Evolutionary conservation across 345 rosid genomes (phyloP), one percentile per base, ranked within the genome.

Genomic region (Lepidium sativum): DNA sequence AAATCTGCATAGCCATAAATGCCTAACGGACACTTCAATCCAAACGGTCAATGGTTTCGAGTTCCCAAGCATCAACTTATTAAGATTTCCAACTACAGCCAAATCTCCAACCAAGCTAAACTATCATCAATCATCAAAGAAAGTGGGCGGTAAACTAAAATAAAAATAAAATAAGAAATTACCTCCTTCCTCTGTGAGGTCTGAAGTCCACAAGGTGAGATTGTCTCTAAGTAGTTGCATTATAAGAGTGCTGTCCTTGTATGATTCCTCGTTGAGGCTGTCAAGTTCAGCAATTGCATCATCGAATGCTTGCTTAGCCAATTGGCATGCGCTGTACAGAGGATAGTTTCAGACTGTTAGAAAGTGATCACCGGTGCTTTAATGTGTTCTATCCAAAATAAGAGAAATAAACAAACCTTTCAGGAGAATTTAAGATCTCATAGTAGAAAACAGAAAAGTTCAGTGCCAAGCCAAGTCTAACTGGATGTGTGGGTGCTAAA

Each of bases 151-250:
- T n/a, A n/a, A n/a, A n/a, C n/a, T n/a, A n/a, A n/a, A n/a, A n/a
- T n/a, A n/a, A n/a, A n/a, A n/a, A n/a, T n/a, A n/a, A 6, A 10
- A n/a, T 9, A 38, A 54, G 10, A 3, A 18, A 32, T 2, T 80
- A 87, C 97, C 94, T 82, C 94, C 97, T 75, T 92, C 97, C 76
- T 92, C 97, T 20, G 87, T 86, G 74, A 92, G 86, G 79, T 92
- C 98, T 56, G 96, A 92, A 72, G 98, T 92, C 98, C 97, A 92
- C 55, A 92, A 86, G 33, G 98, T 89, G 81, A 92, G 98, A 79
- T 92, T 89, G 56, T 92, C 98, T 84, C 97, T 87, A 67, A 92
- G 80, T 63, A 92, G 90, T 84, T 92, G 98, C 96, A 92, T 92
- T 9, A 92, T 92, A 66, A 92, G 84, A 48, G 98, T 89, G 79